These are phyloP conservation scores for Aureobasidium subglaciale DNA, from an alignment of 2,329 filamentous ascomycete genomes.

Conservation along the genomic window DNA sequence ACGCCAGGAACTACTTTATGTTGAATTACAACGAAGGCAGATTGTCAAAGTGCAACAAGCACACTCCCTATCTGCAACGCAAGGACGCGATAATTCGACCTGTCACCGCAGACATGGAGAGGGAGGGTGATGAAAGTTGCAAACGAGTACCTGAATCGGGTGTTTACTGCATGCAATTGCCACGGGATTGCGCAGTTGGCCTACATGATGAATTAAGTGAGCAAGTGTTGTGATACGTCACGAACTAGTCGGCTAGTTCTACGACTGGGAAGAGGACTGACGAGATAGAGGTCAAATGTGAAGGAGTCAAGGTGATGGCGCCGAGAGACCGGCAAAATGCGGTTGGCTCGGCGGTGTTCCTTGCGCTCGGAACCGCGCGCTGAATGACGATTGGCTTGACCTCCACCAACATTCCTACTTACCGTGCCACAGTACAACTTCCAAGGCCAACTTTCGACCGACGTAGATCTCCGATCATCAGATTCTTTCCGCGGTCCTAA, in stretches of 20 bases:
- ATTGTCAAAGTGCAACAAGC: background rate
- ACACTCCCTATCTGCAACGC: background rate
- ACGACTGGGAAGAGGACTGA: background rate
- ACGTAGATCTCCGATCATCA: background rate
- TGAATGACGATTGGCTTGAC: background rate
- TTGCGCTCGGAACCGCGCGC: background rate
- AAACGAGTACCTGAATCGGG: background rate
- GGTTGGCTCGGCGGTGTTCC: background rate
- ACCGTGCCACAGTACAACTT: background rate
- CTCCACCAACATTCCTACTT: background rate
- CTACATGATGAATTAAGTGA: constrained; percentile 8
- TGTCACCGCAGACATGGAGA: background rate
- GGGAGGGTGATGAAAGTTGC: background rate
- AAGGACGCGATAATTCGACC: background rate
- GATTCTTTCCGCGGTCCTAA: background rate
- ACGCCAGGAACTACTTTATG: background rate
- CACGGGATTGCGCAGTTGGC: background rate
- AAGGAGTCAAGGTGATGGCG: background rate
- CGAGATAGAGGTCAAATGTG: background rate
- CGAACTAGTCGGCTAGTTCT: background rate
- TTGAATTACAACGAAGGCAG: background rate
- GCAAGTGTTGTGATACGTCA: background rate
- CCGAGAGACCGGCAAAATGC: background rate
- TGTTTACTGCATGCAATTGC: constrained; percentile 2
- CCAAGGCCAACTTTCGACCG: background rate